A percentile compares a stretch with the other conserved stretches of the same genome.
Conservation (phyloP, 495 filamentous ascomycete genomes). For the Penicillium pulvis region DNA sequence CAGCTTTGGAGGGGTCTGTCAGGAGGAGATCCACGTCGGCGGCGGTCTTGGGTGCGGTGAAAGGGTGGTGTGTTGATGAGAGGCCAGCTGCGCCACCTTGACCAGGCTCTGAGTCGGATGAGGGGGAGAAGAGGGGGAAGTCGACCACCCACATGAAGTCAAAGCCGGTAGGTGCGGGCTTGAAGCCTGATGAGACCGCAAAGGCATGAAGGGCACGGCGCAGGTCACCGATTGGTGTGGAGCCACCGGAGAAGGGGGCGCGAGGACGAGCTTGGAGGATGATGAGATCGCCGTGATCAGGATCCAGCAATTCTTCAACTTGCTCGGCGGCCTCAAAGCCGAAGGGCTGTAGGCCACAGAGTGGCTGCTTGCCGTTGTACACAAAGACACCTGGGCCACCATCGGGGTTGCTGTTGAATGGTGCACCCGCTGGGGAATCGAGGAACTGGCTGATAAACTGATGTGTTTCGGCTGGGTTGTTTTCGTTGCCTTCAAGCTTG, state of each 20-base stretch:
- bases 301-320: conserved; percentile 52
- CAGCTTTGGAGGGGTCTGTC: conserved; percentile 68
- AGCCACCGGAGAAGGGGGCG: conserved; percentile 60
- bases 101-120: conserved; percentile 68
- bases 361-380: conserved; percentile 66
- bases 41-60: conserved; percentile 78
- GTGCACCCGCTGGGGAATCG: conserved; percentile 59
- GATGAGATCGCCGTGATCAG: conserved; percentile 72
- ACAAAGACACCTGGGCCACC: conserved; percentile 78
- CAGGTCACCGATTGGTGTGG: conserved; percentile 77
- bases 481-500: conserved; percentile 54
- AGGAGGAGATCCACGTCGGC: conserved; percentile 74
- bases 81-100: conserved; percentile 81
- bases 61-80: conserved; percentile 91
- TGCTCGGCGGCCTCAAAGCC: conserved; percentile 72
- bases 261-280: conserved; percentile 76
- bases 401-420: conserved; percentile 64
- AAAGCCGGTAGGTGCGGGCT: conserved; percentile 57
- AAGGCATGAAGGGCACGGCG: conserved; percentile 68
- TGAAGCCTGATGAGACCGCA: conserved; percentile 60
- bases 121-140: conserved; percentile 88
- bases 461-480: conserved; percentile 49
- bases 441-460: conserved; percentile 71
- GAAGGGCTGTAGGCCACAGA: conserved; percentile 71
- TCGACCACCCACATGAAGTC: conserved; percentile 80